Base-by-base conservation (phyloP, 2,329 filamentous ascomycete species). In the Aspergillus costaricaensis region DNA sequence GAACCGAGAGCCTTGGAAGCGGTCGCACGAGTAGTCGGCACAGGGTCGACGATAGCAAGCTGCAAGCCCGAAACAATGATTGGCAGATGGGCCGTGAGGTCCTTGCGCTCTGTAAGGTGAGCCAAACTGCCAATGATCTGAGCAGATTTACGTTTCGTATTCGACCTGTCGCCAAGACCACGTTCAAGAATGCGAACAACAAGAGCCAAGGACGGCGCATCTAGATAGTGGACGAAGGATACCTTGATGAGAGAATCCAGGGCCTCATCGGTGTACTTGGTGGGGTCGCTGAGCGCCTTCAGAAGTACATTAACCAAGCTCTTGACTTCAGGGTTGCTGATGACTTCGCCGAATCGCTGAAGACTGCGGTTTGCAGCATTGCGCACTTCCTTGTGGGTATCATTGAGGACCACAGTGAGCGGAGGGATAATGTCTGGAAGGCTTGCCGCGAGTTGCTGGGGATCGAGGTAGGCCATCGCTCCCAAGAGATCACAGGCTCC, bases 41-140 rank as follows among this genome's bases (percentile, higher is more conserved):
- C 95, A 9, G 96, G 95, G 72, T 99, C 95, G 56, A 99, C 92
- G 51, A 96, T 88, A 19, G 95, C 95, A 63, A 91, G 74, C 73
- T 96, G 92, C 63, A 99, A 83, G 15, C 95, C 96, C 65, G 92
- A 91, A 60, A 98, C 92, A 48, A 99, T 84, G 19, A 98, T 92
- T 3, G 95, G 94, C 48, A 99, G 80, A 80, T 99, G 95, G 12
- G 91, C 85, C 60, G 94, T 86, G 43, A 99, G 88, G 69, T 99
- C 96, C 77, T 95, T 96, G 70, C 95, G 90, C 74, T 99, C 95
- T 1, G 95, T 98, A 64, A 99, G 85, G 81, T 99, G 96, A 36
- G 95, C 95, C 73, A 99, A 83, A 81, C 93, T 98, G 70, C 95
- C 95, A 77, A 99, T 99, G 67, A 99, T 96, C 73, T 99, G 95